These are phyloP conservation scores for Tubosaeta sp. DNA, from an alignment of 768 basidiomycete species.

Conservation along the genomic window DNA sequence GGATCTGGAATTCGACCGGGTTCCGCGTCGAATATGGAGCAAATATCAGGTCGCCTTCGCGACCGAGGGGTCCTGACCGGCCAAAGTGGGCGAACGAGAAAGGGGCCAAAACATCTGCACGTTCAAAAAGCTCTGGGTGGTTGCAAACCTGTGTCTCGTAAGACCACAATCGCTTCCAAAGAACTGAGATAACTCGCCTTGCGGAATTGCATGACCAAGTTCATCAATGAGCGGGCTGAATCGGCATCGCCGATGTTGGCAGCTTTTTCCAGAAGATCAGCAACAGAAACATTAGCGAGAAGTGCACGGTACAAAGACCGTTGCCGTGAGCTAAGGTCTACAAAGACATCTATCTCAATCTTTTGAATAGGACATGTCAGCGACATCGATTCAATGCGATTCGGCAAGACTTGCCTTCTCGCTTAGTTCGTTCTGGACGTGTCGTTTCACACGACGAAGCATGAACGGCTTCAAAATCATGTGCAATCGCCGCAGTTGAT, in stretches of 20 bases:
- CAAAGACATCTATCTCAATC: conserved; percentile 96
- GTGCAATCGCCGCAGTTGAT: conserved; percentile 90
- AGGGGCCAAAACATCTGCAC: conserved; percentile 92
- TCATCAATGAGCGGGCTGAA: conserved; percentile 93
- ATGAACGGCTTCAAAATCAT: conserved; percentile 99
- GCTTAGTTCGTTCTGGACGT: conserved; percentile 99
- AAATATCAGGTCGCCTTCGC: conserved; percentile 83
- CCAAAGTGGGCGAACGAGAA: conserved; percentile 86
- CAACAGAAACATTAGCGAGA: conserved; percentile 89
- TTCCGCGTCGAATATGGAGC: conserved; percentile 85
- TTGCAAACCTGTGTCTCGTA: conserved; percentile 73
- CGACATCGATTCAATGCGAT: conserved; percentile 61
- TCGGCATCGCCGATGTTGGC: conserved; percentile 87
- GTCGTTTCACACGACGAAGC: conserved; percentile 92
- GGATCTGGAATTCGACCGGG: conserved; percentile 76
- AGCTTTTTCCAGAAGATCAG: conserved; percentile 91
- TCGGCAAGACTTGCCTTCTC: conserved; percentile 68
- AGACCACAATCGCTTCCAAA: conserved; percentile 4
- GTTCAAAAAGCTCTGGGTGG: conserved; percentile 96
- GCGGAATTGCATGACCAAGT: conserved; percentile 99
- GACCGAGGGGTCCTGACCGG: conserved; percentile 71
- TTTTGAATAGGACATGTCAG: conserved; percentile 69
- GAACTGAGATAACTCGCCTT: conserved; percentile 53
- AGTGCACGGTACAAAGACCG: conserved; percentile 85
- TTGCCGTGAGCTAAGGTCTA: conserved; percentile 91